Evolutionary conservation across 768 basidiomycete species (phyloP).

Genomic region (Postia placenta): DNA sequence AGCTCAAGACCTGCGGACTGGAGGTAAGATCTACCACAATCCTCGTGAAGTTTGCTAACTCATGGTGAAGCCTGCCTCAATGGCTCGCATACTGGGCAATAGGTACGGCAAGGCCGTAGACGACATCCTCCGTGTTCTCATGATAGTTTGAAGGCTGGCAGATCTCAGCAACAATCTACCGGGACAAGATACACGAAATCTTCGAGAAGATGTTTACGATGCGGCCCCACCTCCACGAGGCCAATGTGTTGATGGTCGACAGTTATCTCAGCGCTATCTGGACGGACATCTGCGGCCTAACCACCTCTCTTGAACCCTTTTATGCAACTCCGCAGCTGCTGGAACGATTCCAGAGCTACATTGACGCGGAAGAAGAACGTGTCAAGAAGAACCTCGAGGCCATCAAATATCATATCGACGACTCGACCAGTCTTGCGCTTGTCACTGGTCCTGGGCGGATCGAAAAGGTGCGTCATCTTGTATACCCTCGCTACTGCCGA

Average conservation of each 20-base stretch:
- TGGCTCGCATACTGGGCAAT: constrained; percentile 31
- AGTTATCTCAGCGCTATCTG: constrained; percentile 19
- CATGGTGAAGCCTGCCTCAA: constrained; percentile 22
- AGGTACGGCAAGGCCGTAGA: constrained; percentile 14
- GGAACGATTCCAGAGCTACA: constrained; percentile 21
- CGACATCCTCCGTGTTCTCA: neutral
- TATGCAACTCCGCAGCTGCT: constrained; percentile 16
- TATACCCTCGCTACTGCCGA: neutral
- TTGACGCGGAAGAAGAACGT: constrained; percentile 20
- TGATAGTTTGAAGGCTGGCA: constrained; percentile 16
- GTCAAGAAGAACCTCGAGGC: constrained; percentile 23
- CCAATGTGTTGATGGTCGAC: constrained; percentile 19
- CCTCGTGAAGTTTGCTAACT: no score
- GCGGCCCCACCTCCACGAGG: constrained; percentile 5
- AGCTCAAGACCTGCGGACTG: constrained; percentile 24
- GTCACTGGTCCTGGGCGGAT: constrained; percentile 28
- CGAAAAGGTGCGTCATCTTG: constrained; percentile 22
- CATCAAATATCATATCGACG: constrained; percentile 28
- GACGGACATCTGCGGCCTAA: constrained; percentile 5
- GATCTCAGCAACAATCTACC: constrained; percentile 10
- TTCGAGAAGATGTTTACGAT: constrained; percentile 14
- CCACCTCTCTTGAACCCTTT: constrained; percentile 8
- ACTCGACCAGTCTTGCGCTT: constrained; percentile 21
- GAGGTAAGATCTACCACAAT: constrained; percentile 23
- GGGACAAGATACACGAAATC: constrained; percentile 9